Evolutionary conservation across 208 protist species (phyloP).

Genomic region (Leishmania turanica): DNA sequence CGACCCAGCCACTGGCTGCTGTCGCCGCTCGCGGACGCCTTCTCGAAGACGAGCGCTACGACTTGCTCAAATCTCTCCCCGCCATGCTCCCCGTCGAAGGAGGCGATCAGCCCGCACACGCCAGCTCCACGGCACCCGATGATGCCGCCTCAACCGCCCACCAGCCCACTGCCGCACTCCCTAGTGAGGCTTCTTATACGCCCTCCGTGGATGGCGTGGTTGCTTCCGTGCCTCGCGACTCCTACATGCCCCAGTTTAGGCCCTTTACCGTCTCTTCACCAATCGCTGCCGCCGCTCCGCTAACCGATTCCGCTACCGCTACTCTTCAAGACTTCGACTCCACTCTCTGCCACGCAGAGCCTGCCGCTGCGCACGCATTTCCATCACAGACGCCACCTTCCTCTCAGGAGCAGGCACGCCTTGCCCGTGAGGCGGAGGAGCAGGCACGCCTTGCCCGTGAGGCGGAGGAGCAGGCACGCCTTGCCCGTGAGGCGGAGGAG

Average conservation of each 20-base stretch:
- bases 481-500: not conserved
- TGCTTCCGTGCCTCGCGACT: not conserved
- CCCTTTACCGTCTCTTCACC: not conserved
- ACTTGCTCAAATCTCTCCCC: constrained; percentile 33
- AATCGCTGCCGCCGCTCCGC: not conserved
- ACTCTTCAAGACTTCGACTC: not conserved
- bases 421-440: not conserved
- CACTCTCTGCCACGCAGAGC: not conserved
- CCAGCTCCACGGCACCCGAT: not conserved
- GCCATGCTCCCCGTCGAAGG: not conserved
- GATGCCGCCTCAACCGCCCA: not conserved
- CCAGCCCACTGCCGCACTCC: too few relatives aligned
- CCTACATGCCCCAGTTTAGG: constrained; percentile 4
- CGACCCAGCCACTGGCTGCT: constrained; percentile 41
- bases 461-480: not conserved
- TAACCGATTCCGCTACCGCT: too few relatives aligned
- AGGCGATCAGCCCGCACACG: not conserved
- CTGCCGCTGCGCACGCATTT: not conserved
- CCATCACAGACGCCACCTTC: not conserved
- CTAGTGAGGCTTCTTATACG: not conserved
- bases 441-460: not conserved
- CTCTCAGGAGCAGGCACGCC: not conserved
- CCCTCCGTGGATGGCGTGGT: too few relatives aligned
- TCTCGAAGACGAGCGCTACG: constrained; percentile 61
- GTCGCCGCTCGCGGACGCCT: constrained; percentile 46